Base-by-base conservation (phyloP, 2,329 filamentous ascomycete species). In the Chrysoporthe austroafricana region DNA sequence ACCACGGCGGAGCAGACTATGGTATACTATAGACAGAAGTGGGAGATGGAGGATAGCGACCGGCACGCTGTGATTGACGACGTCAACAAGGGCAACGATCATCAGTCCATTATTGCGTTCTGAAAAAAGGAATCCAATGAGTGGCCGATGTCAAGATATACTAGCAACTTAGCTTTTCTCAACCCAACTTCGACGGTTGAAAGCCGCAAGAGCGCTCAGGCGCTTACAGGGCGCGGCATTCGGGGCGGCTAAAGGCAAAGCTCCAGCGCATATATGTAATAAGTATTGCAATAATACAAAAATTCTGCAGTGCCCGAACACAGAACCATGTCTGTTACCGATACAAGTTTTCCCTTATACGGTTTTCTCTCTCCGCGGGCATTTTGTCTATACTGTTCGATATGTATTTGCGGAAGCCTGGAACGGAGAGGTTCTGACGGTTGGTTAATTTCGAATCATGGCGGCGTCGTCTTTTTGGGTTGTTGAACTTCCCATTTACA, bases 1-100 rank as follows among this genome's bases (percentile, higher is more conserved):
- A 43, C 50, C 62, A 65, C 50, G 11, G 21, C 50, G 26, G 26
- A 54, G 26, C 21, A 54, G 50, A 54, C 50, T 32, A 54, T 54
- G 50, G 13, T 32, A 4, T 54, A 54, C 50, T 54, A 54, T 16
- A 54, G 50, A 34, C 50, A 54, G 50, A 54, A 54, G 21, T 54
- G 50, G 50, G 50, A 54, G 50, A 54, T 54, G 50, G 26, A 54
- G 21, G 50, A 54, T 6, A 54, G 50, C 21, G 50, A 54, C 26
- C 50, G 50, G 11, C 50, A 54, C 5, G 21, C 50, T 34, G 50
- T 54, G 50, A 54, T 54, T 16, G 50, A 54, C 13, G 50, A 54
- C 8, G 4, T 54, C 11, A 54, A 34, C 50, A 54, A 54, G 13
- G 50, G 21, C 4, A 34, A 34, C 13, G 26, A 54, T 54, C 26